phyloP scores from a whole-genome alignment of 1,284 basidiomycete genomes.

The Cystobasidium sp. region DNA sequence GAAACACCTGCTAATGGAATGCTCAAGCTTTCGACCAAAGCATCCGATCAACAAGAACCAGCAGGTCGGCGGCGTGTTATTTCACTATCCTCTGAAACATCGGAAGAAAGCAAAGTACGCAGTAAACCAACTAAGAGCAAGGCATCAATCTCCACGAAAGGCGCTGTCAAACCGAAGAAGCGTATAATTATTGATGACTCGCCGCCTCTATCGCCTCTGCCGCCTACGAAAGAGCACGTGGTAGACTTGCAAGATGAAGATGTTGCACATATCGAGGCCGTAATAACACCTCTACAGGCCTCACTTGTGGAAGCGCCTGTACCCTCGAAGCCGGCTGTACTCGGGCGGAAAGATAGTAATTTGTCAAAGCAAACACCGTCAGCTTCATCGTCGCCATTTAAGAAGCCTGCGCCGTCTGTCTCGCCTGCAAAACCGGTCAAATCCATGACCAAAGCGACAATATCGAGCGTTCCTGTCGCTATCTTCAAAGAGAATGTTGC shows the following conservation, averaged over 20 bases:
- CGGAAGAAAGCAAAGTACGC: not conserved
- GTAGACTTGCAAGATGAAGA: not conserved
- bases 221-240: not conserved
- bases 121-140: slow-evolving; percentile 2
- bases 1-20: not conserved
- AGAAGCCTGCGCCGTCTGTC: not conserved
- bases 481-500: not conserved
- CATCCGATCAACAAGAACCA: slow-evolving; percentile 16
- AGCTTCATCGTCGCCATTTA: not conserved
- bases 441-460: not conserved
- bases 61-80: not conserved
- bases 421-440: not conserved
- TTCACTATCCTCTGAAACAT: slow-evolving; percentile 16
- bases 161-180: not conserved
- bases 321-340: not conserved
- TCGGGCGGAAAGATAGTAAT: slow-evolving; percentile 27
- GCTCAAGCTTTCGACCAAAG: not conserved
- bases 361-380: not conserved
- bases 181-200: slow-evolving; percentile 25
- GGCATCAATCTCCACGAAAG: not conserved
- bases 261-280: not conserved
- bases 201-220: slow-evolving; percentile 11
- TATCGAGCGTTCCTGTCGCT: not conserved
- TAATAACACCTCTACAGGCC: not conserved
- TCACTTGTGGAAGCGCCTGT: not conserved